Evolutionary conservation across 75 land plant species (phyloP), one percentile per base, ranked within the genome.

Genomic region (Chamaecyparis obtusa): DNA sequence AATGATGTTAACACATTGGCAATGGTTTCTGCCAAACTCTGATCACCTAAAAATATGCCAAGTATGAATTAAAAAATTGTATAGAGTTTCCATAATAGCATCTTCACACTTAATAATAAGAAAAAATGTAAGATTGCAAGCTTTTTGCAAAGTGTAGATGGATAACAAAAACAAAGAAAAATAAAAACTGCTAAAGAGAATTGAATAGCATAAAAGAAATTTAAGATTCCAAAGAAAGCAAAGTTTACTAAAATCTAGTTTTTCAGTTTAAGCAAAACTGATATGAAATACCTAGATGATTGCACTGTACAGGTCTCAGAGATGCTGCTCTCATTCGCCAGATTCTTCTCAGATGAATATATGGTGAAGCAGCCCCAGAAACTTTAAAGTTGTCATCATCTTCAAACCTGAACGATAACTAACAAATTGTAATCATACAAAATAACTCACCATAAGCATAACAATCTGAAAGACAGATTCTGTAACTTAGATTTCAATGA

Each of bases 1-100:
- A 97, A 83, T 87, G 99, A 97, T 11, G 99, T 97, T 11, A 93
- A 85, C 27, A 97, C 98, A 94, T 97, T 97, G 80, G 92, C 95
- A 87, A 92, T 69, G 36, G 92, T 96, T 81, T 95, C 99, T 57
- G 84, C 77, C 37, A 94, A 1, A 69, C 33, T 87, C 71, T 87
- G 80, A 88, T 94, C 99, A 86, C 94, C 97, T 94, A 88, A 56
- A 39, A 56, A 21, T 36, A 86, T 35, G 37, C 21, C 43, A 76
- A 77, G 21, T 32, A 44, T 57, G 17, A 90, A 43, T 67, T 49
- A 49, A 86, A 44, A 33, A 7, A 72, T 64, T 71, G 41, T 30
- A 24, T 64, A 84, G 35, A 49, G n/a, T n/a, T 30, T 24, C 32
- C 46, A n/a, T 44, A n/a, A 27, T 13, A 10, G 33, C n/a, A 11